These are phyloP conservation scores for Oxyria digyna DNA, from an alignment of 148 eudicot species.

Conservation along the genomic window DNA sequence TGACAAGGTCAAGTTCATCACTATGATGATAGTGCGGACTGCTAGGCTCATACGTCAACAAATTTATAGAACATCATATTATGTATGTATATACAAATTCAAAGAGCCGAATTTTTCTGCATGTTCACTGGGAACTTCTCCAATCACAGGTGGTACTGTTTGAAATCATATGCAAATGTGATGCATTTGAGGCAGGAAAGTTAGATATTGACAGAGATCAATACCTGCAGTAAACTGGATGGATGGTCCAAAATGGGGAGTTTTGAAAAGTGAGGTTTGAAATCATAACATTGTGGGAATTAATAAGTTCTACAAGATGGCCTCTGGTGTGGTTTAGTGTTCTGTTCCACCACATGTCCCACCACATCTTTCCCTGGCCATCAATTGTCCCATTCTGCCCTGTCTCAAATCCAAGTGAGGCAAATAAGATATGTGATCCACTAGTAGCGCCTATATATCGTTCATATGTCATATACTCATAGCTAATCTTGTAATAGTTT, in stretches of 20 bases:
- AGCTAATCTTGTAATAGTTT: too few species aligned
- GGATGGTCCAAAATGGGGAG: conserved; percentile 98
- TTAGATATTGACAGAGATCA: background rate
- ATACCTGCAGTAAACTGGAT: conserved; percentile 97
- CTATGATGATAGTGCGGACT: background rate
- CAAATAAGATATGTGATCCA: conserved; percentile 11
- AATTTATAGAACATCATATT: background rate
- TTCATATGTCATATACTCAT: background rate
- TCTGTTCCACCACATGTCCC: conserved; percentile 99
- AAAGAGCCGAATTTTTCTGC: background rate
- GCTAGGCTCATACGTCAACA: background rate
- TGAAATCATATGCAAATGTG: background rate
- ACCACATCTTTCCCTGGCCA: conserved; percentile 96
- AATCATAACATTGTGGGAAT: conserved; percentile 71
- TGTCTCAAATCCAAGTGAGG: conserved; percentile 18
- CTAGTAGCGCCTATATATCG: background rate
- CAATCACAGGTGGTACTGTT: background rate
- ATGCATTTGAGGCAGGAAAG: background rate
- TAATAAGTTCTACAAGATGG: conserved; percentile 78
- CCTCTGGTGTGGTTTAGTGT: conserved; percentile 90
- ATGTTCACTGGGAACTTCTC: background rate
- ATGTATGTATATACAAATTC: background rate
- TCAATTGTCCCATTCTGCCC: conserved; percentile 74
- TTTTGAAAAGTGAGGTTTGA: conserved; percentile 84
- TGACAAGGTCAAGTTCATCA: background rate